A percentile compares a stretch with the other conserved stretches of the same genome.
These are phyloP conservation scores for Myriosclerotinia scirpicola DNA, from an alignment of 2,329 filamentous ascomycete species.

Conservation along the genomic window DNA sequence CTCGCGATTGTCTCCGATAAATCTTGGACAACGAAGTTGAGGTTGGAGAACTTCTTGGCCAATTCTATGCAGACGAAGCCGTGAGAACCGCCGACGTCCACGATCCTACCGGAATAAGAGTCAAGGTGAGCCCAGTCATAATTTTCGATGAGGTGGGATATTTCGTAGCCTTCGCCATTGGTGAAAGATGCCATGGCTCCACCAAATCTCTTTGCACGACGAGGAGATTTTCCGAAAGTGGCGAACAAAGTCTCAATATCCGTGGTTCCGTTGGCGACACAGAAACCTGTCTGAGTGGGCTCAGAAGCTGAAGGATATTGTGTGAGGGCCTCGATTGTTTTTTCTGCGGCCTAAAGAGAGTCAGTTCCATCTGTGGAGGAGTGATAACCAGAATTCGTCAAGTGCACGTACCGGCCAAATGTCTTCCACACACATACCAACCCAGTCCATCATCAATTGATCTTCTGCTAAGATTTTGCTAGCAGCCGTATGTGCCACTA, in stretches of 20 bases:
- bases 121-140: constrained; percentile 55
- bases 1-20: constrained; percentile 49
- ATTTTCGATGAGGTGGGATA: constrained; percentile 52
- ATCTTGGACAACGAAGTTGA: constrained; percentile 58
- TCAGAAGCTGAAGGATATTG: constrained; percentile 50
- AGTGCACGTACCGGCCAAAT: constrained; percentile 41
- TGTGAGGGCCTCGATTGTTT: constrained; percentile 49
- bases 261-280: constrained; percentile 51
- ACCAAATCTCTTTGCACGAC: constrained; percentile 53
- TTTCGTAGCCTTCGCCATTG: constrained; percentile 56
- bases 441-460: constrained; percentile 51
- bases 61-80: constrained; percentile 58
- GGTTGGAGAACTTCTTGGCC: constrained; percentile 50
- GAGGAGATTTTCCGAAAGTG: constrained; percentile 51
- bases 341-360: constrained; percentile 46
- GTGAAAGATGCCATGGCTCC: constrained; percentile 56
- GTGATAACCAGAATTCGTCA: not conserved
- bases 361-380: not conserved
- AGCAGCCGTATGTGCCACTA: constrained; percentile 56
- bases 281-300: constrained; percentile 52
- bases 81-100: constrained; percentile 60
- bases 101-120: constrained; percentile 48
- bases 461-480: constrained; percentile 54
- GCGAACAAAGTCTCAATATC: constrained; percentile 55
- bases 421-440: constrained; percentile 56